A percentile compares a stretch with the other conserved stretches of the same genome.
These are phyloP conservation scores for Trichoderma reesei DNA, from an alignment of 495 filamentous ascomycete genomes.

Conservation along the genomic window DNA sequence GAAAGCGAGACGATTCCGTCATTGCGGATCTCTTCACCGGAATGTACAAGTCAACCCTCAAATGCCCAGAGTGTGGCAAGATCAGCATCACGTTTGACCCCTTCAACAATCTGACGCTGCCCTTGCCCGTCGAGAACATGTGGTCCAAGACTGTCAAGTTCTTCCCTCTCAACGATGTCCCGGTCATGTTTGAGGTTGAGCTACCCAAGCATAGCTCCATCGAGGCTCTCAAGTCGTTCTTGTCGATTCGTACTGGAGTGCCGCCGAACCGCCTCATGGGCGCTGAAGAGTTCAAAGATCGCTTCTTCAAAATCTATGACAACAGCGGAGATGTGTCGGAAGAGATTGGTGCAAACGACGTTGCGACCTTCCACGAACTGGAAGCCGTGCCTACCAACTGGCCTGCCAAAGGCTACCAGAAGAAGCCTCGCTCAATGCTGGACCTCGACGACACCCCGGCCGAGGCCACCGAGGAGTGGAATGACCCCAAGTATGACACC, in stretches of 20 bases:
- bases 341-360: conserved; percentile 53
- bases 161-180: conserved; percentile 54
- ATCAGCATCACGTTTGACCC: conserved; percentile 98
- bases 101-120: conserved; percentile 88
- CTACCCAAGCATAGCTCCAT: conserved; percentile 75
- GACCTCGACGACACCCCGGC: conserved; percentile 34
- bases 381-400: conserved; percentile 71
- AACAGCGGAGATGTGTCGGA: conserved; percentile 58
- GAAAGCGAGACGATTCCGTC: conserved; percentile 85
- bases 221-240: conserved; percentile 60
- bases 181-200: conserved; percentile 69
- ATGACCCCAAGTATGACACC: conserved; percentile 55
- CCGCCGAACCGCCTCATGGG: conserved; percentile 53
- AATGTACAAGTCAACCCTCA: conserved; percentile 94
- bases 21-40: conserved; percentile 92
- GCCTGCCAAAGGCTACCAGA: conserved; percentile 41
- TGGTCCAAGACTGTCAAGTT: conserved; percentile 66
- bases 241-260: conserved; percentile 57
- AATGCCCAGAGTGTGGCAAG: conserved; percentile 84
- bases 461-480: conserved; percentile 25
- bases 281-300: conserved; percentile 66
- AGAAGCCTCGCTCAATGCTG: conserved; percentile 36
- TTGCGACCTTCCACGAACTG: conserved; percentile 67
- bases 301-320: conserved; percentile 76
- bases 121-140: conserved; percentile 71